A percentile compares a stretch with the other conserved stretches of the same genome.
Evolutionary conservation across 345 rosid genomes (phyloP).

Genomic region (Gossypioides kirkii): DNA sequence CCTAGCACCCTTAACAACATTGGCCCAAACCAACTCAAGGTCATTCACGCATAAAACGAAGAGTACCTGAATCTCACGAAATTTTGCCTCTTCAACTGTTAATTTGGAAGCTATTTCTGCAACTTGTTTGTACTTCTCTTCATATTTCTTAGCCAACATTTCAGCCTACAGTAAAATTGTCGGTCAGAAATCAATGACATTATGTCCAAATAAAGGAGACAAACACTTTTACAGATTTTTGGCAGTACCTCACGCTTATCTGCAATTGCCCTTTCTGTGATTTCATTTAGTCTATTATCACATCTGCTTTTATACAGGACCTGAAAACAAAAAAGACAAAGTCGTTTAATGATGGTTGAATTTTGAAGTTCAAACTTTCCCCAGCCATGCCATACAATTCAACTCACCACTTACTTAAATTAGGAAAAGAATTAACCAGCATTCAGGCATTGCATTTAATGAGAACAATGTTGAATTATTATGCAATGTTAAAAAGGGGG

Average conservation of each 20-base stretch:
- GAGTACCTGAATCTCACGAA: slow-evolving; percentile 82
- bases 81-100: slow-evolving; percentile 90
- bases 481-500: no score
- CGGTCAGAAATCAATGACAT: slow-evolving; percentile 18
- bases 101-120: slow-evolving; percentile 91
- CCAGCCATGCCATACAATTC: neutral
- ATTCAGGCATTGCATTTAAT: neutral
- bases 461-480: neutral
- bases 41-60: neutral
- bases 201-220: slow-evolving; percentile 11
- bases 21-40: neutral
- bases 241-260: slow-evolving; percentile 84
- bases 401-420: neutral
- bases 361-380: slow-evolving; percentile 10
- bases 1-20: neutral
- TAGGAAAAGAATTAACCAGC: neutral
- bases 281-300: slow-evolving; percentile 90
- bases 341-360: slow-evolving; percentile 7
- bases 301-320: slow-evolving; percentile 94
- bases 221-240: neutral
- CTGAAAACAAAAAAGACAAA: slow-evolving; percentile 30
- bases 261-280: slow-evolving; percentile 84
- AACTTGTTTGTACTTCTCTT: slow-evolving; percentile 96
- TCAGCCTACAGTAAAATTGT: slow-evolving; percentile 61
- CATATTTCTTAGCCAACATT: slow-evolving; percentile 79